These are phyloP conservation scores for Corylus heterophylla DNA, from an alignment of 306 rosid genomes.

Conservation along the genomic window DNA sequence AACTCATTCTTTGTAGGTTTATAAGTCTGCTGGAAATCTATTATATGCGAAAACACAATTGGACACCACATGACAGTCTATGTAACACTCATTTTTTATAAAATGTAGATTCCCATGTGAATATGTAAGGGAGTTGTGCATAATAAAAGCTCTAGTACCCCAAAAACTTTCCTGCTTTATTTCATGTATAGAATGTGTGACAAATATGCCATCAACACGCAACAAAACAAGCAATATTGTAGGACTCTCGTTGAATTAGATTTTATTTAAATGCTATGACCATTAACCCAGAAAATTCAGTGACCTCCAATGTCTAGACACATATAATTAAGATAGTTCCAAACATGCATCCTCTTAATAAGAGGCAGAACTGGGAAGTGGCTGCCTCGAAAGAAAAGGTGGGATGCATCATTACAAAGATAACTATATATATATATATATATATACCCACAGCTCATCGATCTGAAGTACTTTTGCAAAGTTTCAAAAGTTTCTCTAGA, in stretches of 20 bases:
- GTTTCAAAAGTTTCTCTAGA: background rate
- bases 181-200: background rate
- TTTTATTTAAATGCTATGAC: background rate
- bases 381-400: no score
- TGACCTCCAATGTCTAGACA: background rate
- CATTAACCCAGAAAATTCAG: background rate
- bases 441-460: background rate
- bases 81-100: no score
- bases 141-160: no score
- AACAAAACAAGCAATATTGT: background rate
- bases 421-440: no score
- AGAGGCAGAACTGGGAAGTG: background rate
- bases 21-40: background rate
- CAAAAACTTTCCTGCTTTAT: background rate
- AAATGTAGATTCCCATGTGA: no score
- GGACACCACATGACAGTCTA: no score
- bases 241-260: background rate
- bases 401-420: no score
- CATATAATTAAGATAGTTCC: background rate
- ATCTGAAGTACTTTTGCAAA: background rate
- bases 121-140: no score
- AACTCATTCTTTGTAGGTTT: background rate
- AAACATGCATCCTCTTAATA: background rate
- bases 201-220: background rate
- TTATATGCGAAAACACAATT: no score